A percentile compares a stretch with the other conserved stretches of the same genome.
Conservation (phyloP, 768 basidiomycete genomes). For the Tylopilus plumbeoviolaceoides region DNA sequence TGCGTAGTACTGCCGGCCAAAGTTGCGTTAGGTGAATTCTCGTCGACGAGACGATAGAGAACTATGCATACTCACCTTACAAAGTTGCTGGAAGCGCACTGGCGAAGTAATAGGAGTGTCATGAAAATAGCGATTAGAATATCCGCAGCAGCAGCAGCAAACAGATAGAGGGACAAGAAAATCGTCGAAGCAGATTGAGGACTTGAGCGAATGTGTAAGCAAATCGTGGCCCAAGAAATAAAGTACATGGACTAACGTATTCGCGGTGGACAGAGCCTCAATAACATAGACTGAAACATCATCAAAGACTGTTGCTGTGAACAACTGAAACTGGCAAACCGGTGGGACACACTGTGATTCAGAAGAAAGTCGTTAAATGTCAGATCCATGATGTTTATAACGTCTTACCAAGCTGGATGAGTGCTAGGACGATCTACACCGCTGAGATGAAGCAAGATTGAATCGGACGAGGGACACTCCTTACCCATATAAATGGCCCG, state of each 20-base stretch:
- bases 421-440: not conserved
- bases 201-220: not conserved
- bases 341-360: not conserved
- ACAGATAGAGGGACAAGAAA: not conserved
- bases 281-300: not conserved
- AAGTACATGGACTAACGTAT: not conserved
- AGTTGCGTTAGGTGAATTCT: not conserved
- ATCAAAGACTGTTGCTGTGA: too few relatives aligned
- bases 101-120: not conserved
- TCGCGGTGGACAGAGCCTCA: not conserved
- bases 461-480: not conserved
- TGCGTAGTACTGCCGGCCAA: not conserved
- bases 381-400: too few relatives aligned
- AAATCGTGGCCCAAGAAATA: not conserved
- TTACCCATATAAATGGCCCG: constrained; percentile 3
- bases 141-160: constrained; percentile 3
- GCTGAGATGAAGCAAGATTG: not conserved
- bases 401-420: constrained; percentile 5
- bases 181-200: not conserved
- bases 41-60: not conserved
- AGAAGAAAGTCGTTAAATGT: not conserved
- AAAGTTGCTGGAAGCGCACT: not conserved
- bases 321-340: not conserved
- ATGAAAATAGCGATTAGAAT: constrained; percentile 6
- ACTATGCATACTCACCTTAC: not conserved